Evolutionary conservation across 352 stramenopile species (phyloP), one percentile per base, ranked within the genome.

Genomic region (Phytophthora tubulina): DNA sequence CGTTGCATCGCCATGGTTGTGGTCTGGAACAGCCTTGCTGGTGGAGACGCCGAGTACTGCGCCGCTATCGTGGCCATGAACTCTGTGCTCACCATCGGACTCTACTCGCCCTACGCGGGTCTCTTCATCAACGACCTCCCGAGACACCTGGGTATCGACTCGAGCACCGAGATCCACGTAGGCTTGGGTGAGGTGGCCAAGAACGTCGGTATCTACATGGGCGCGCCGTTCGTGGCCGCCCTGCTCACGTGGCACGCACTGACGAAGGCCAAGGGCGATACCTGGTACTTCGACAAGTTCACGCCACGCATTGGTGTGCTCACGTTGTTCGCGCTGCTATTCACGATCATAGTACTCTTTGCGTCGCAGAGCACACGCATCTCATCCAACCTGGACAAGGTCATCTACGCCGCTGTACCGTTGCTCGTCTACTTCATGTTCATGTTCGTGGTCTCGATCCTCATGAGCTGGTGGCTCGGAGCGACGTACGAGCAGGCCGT

Each of bases 1-100:
- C 80, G 83, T 21, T 93, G 85, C 67, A 93, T 89, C 44, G 85
- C 85, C 55, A 93, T 93, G 85, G 85, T 93, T 49, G 82, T 93
- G 50, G 83, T 93, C 48, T 93, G 85, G 85, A 90, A 88, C 67
- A 72, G 56, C 31, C 70, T 93, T 17, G 82, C 83, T 13, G 75
- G 66, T 4, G 85, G 85, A 39, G 80, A 93, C 53, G 76, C 74
- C 17, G 82, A 86, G 66, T 91, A 90, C 68, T 91, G 83, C 36
- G 75, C 85, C 11, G 76, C 83, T 10, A 89, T 91, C 64, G 82
- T 93, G 21, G 81, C 84, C 30, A 73, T 93, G 64, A 93, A 93
- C 69, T 83, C 87, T 32, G 55, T 93, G 15, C 41, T 91, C 56
- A 82, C 87, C 39, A 86, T 93, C 46, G 75, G 61, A 0, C 69